phyloP scores from a whole-genome alignment of 345 rosid genomes.

The Gossypium ekmanianum region DNA sequence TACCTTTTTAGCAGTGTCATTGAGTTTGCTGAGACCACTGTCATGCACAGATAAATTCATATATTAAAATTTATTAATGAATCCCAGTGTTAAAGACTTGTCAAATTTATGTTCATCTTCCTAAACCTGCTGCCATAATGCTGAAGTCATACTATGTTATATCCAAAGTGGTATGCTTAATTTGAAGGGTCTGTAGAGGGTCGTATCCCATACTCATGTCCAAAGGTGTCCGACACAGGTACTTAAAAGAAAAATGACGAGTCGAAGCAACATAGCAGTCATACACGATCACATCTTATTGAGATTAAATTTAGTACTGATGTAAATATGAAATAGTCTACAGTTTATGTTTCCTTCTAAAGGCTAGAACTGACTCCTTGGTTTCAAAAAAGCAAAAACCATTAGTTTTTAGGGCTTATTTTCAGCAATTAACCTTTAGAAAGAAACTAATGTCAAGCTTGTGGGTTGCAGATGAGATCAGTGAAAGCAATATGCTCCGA shows the following conservation, averaged over 20 bases:
- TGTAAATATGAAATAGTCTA: no score
- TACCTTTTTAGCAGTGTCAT: neutral
- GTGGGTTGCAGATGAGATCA: neutral
- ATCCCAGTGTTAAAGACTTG: neutral
- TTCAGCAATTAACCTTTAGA: neutral
- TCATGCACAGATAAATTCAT: neutral
- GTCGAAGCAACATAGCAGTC: neutral
- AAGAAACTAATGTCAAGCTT: neutral
- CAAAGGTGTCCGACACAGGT: no score
- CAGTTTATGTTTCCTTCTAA: no score
- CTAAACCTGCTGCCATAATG: neutral
- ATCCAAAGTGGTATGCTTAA: no score
- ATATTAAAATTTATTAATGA: neutral
- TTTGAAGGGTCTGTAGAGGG: no score
- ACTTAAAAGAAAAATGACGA: no score
- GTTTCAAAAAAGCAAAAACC: neutral
- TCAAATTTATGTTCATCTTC: neutral
- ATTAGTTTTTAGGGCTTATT: neutral
- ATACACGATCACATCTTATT: neutral
- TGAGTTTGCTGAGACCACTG: neutral
- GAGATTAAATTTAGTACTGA: neutral
- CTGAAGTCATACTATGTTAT: neutral
- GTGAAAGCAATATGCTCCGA: neutral
- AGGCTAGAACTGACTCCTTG: neutral
- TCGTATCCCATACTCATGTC: neutral